Percentiles rank a stretch among this genome's conserved stretches.
Evolutionary conservation across 1,139 yeast species (phyloP).

Genomic region (Taphrina betulina): DNA sequence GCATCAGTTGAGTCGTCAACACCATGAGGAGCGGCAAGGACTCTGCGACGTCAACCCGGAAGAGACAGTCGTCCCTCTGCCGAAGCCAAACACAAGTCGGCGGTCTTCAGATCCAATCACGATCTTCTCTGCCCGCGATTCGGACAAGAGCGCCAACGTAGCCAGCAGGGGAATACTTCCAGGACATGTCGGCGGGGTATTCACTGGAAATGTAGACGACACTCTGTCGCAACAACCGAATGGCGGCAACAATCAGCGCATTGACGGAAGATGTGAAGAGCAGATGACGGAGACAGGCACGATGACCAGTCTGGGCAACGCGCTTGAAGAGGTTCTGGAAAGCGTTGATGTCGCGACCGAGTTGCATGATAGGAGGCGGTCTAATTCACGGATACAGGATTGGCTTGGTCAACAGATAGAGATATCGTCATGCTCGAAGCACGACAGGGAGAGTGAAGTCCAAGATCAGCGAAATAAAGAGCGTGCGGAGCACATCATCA

Average conservation of each 20-base stretch:
- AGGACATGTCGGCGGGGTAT: conserved; percentile 24
- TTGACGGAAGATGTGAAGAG: not conserved
- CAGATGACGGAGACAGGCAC: not conserved
- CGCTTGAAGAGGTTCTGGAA: conserved; percentile 24
- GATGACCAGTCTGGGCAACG: conserved; percentile 18
- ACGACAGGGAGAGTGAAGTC: too few species aligned
- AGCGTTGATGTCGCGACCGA: conserved; percentile 28
- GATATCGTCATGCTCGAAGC: too few species aligned
- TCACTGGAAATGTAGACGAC: not conserved
- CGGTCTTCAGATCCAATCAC: conserved; percentile 26
- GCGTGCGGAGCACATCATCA: conserved; percentile 9
- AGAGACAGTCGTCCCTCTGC: too few species aligned
- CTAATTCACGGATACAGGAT: conserved; percentile 22
- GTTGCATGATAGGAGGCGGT: conserved; percentile 12
- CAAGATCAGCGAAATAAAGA: not conserved
- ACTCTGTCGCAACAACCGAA: not conserved
- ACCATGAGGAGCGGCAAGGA: too few species aligned
- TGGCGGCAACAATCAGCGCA: too few species aligned
- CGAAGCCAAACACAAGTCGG: conserved; percentile 4
- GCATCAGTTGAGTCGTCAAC: too few species aligned
- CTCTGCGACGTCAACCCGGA: too few species aligned
- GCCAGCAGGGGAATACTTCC: conserved; percentile 10
- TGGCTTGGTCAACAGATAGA: conserved; percentile 25
- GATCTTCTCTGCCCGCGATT: conserved; percentile 14
- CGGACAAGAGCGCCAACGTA: not conserved